Conservation (phyloP, 1,284 basidiomycete genomes). For the Sanguinoderma infundibulare region DNA sequence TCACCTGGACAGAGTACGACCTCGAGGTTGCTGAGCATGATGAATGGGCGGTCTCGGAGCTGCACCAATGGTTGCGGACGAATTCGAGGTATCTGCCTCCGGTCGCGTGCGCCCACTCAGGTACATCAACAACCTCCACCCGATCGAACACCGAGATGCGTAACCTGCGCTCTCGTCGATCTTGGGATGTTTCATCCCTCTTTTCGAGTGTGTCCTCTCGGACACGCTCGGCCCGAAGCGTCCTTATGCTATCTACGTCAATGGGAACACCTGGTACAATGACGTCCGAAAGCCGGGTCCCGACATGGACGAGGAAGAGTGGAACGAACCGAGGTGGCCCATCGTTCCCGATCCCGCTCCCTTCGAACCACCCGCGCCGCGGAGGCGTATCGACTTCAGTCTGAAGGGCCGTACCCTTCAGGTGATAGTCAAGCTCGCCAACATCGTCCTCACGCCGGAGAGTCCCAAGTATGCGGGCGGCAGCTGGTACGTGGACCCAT, state of each 20-base stretch:
- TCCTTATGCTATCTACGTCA: neutral
- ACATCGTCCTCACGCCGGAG: neutral
- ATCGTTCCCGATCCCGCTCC: constrained; percentile 2
- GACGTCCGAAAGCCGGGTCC: neutral
- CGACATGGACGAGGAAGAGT: neutral
- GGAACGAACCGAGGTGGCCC: constrained; percentile 1
- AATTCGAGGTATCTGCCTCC: constrained; percentile 3
- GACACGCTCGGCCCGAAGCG: neutral
- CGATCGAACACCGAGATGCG: neutral
- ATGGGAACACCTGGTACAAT: constrained; percentile 4
- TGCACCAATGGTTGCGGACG: constrained; percentile 13
- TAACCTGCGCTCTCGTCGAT: constrained; percentile 4
- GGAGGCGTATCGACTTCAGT: neutral
- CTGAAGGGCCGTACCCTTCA: constrained; percentile 11
- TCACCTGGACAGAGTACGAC: neutral
- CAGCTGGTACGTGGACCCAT: constrained; percentile 40
- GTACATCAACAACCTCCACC: constrained; percentile 15
- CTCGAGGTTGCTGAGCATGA: neutral
- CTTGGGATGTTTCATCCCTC: constrained; percentile 4
- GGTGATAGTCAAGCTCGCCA: constrained; percentile 3
- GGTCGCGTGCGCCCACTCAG: neutral
- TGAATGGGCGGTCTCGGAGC: neutral
- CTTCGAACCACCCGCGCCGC: neutral
- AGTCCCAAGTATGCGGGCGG: constrained; percentile 3
- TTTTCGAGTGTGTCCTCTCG: constrained; percentile 9